Base-by-base conservation (phyloP, 208 protist species). In the Acanthamoeba triangularis region DNA sequence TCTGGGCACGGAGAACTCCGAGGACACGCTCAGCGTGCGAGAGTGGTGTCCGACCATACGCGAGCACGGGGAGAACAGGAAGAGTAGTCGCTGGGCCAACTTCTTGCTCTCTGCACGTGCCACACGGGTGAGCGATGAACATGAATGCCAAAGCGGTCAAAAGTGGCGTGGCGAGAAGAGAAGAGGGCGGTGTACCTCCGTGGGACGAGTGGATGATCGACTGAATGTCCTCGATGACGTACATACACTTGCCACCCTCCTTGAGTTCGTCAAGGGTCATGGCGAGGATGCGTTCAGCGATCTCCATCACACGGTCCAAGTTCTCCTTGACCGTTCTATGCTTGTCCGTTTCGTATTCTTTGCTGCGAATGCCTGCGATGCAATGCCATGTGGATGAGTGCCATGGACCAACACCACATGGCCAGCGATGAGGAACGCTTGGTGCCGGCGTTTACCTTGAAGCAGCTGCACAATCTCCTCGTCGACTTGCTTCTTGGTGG, bases 191-290 rank as follows among this genome's bases (percentile, higher is more conserved):
- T 37, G 30, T 37, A 91, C 84, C 84, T 74, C 87, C 87, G 14
- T 69, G 41, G 14, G 63, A 78, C 13, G 37, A 72, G 61, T 93
- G 87, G 41, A 93, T 93, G 59, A 93, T 67, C 18, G 87, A 93
- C 14, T 78, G 87, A 47, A 93, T 93, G 87, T 93, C 87, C 44
- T 93, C 65, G n/a, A 93, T 74, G 35, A 93, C 65, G 63, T 93
- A 52, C 65, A 78, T 93, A 35, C 87, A 93, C 61, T 61, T 69
- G 13, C 65, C 47, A 13, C 25, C 87, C n/a, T 93, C 87, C 63
- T 78, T 72, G 13, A 93, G 87, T 8, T 78, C 65, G 23, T 93
- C 65, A 25, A 93, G 35, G 30, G 37, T 52, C 65, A 78, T 93
- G 11, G 61, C 59, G 35, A 93, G 35, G 61, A 93, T 93, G 87